phyloP scores from a whole-genome alignment of 495 filamentous ascomycete genomes.

The Penicillium dipodomyicola region DNA sequence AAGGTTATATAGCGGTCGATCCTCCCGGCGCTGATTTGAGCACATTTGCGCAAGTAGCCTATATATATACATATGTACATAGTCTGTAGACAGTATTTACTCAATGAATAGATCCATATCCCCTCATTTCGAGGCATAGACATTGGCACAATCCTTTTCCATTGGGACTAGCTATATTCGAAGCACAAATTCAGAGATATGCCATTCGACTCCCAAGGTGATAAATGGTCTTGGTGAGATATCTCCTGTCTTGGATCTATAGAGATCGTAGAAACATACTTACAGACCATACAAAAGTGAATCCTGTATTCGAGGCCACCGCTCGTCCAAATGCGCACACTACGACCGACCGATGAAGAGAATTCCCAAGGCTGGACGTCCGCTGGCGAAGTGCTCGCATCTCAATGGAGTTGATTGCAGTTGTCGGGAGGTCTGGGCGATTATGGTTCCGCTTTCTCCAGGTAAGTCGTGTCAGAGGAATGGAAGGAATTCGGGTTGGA shows the following conservation, averaged over 20 bases:
- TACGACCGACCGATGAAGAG: conserved; percentile 10
- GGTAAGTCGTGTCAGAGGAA: background rate
- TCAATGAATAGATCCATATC: background rate
- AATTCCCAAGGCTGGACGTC: conserved; percentile 1
- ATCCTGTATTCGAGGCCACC: conserved; percentile 6
- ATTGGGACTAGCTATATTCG: background rate
- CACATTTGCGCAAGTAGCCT: conserved; percentile 1
- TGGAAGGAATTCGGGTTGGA: background rate
- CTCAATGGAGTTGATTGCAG: background rate
- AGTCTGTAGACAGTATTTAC: background rate
- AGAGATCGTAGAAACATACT: background rate
- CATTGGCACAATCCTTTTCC: background rate
- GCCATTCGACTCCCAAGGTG: conserved; percentile 7
- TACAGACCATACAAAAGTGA: background rate
- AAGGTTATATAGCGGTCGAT: background rate
- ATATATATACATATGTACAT: background rate
- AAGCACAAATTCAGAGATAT: background rate
- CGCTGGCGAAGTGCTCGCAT: conserved; percentile 1
- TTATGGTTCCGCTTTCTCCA: conserved; percentile 6
- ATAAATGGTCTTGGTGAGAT: conserved; percentile 6
- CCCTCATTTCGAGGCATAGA: background rate
- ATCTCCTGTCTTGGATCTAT: background rate
- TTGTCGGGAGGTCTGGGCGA: conserved; percentile 6
- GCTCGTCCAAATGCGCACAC: conserved; percentile 6
- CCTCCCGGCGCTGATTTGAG: background rate